Conservation (phyloP, 495 filamentous ascomycete genomes). For the Entonaema liquescens region DNA sequence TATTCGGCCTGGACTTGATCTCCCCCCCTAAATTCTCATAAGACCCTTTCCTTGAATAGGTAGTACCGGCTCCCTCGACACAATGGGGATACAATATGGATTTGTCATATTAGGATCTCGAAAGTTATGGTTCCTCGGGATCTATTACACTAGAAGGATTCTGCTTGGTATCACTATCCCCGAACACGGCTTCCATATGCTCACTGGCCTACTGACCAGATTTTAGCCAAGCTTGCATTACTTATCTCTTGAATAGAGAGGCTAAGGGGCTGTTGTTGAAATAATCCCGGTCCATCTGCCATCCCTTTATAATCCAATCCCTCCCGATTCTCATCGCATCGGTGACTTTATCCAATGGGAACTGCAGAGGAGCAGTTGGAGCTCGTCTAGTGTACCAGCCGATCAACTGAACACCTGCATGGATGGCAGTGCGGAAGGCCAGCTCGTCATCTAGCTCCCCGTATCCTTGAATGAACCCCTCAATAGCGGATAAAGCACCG, state of each 20-base stretch:
- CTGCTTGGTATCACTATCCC: too few relatives aligned
- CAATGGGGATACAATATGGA: too few relatives aligned
- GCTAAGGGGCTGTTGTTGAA: background rate
- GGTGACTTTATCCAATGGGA: background rate
- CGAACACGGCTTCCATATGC: too few relatives aligned
- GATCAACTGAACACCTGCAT: background rate
- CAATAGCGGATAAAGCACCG: background rate
- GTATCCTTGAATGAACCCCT: background rate
- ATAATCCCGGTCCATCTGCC: background rate
- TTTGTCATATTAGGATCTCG: too few relatives aligned
- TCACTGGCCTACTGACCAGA: too few relatives aligned
- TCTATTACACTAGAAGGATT: too few relatives aligned
- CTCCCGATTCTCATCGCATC: background rate
- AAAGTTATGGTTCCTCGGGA: too few relatives aligned
- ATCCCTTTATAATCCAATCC: background rate
- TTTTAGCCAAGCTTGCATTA: background rate
- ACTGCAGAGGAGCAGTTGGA: background rate
- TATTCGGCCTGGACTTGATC: background rate
- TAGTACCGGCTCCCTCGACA: too few relatives aligned
- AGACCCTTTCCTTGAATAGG: too few relatives aligned
- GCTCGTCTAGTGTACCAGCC: background rate
- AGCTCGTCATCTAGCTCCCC: background rate
- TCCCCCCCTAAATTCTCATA: too few relatives aligned
- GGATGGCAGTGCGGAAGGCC: background rate
- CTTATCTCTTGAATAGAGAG: background rate